Percentiles rank a stretch among this genome's conserved stretches.
Evolutionary conservation across 257 asterid genomes (phyloP).

Genomic region (Solanum bulbocastanum): DNA sequence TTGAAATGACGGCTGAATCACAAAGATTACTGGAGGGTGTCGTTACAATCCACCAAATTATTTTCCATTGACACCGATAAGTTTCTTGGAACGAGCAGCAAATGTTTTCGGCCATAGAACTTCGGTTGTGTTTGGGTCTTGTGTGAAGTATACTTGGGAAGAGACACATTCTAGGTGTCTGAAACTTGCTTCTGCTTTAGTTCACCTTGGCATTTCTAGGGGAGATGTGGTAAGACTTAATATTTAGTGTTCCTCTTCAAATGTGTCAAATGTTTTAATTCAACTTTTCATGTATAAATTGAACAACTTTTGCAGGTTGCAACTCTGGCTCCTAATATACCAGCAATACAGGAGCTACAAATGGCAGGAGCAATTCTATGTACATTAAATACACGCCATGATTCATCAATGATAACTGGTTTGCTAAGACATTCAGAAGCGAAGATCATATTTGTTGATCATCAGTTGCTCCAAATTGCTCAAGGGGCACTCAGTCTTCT

Average conservation of each 20-base stretch:
- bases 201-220: slow-evolving; percentile 8
- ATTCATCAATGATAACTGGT: not conserved
- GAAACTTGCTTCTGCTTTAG: slow-evolving; percentile 23
- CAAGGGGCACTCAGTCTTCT: not conserved
- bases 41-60: not conserved
- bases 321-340: not conserved
- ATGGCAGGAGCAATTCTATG: not conserved
- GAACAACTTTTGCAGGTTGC: not conserved
- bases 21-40: not conserved
- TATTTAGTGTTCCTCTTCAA: no score
- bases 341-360: not conserved
- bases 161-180: slow-evolving; percentile 23
- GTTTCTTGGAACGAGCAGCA: not conserved
- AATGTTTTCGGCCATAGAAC: not conserved
- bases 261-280: no score
- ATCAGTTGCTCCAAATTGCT: not conserved
- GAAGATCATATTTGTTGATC: not conserved
- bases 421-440: not conserved
- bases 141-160: slow-evolving; percentile 21
- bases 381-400: not conserved
- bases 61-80: not conserved
- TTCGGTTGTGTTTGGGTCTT: slow-evolving; percentile 1
- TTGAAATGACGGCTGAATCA: not conserved
- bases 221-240: not conserved
- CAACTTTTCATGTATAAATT: no score